These are phyloP conservation scores for Carallia brachiata DNA, from an alignment of 345 rosid species.

Conservation along the genomic window DNA sequence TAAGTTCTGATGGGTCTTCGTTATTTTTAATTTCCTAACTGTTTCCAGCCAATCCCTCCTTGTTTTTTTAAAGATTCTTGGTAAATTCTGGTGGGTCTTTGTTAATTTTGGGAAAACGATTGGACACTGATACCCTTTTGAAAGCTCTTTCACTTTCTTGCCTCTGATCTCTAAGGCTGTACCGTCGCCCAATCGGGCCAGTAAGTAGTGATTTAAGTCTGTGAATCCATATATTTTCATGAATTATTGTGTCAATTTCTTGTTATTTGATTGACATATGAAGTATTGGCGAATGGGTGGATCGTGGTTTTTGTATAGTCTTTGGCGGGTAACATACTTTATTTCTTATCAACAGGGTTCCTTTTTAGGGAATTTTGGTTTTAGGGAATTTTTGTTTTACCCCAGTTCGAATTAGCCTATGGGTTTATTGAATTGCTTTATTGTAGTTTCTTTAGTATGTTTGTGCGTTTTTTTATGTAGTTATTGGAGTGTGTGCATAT, in stretches of 20 bases:
- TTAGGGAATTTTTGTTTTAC: background rate
- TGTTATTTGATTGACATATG: background rate
- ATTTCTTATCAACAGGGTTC: background rate
- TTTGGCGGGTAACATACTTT: background rate
- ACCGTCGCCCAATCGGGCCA: slow-evolving; percentile 3
- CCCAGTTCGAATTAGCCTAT: background rate
- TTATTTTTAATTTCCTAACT: background rate
- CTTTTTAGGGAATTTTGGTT: background rate
- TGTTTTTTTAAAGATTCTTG: background rate
- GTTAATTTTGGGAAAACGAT: background rate
- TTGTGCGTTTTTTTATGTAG: background rate
- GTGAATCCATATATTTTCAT: background rate
- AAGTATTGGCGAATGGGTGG: background rate
- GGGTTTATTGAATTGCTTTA: background rate
- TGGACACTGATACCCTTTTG: too few relatives aligned
- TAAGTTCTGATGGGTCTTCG: background rate
- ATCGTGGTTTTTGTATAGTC: too few relatives aligned
- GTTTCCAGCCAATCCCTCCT: too few relatives aligned
- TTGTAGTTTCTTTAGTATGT: background rate
- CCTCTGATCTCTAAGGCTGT: background rate
- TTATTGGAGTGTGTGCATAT: background rate
- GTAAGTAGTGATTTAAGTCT: background rate
- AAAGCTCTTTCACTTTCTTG: background rate
- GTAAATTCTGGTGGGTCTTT: slow-evolving; percentile 7
- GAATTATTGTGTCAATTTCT: background rate